A percentile compares a stretch with the other conserved stretches of the same genome.
phyloP scores from a whole-genome alignment of 75 land plant genomes.

The Cunninghamia lanceolata region DNA sequence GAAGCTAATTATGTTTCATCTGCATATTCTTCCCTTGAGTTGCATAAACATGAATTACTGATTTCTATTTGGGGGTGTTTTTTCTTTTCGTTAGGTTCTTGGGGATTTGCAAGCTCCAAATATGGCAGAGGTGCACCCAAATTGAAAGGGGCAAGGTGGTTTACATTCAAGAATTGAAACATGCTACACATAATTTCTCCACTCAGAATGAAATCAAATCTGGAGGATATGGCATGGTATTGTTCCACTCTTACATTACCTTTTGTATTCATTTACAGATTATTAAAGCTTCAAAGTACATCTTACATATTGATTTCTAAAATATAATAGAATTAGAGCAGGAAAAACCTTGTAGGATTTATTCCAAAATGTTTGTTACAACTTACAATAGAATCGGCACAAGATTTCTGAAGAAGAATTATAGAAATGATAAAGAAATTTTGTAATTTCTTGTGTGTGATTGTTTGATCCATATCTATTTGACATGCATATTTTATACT shows the following conservation, averaged over 20 bases:
- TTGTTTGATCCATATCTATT: no score
- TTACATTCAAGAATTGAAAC: slow-evolving; percentile 51
- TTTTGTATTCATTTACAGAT: no score
- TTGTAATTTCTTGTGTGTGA: no score
- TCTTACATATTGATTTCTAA: neutral
- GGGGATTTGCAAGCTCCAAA: slow-evolving; percentile 25
- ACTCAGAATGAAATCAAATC: slow-evolving; percentile 44
- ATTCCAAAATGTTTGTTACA: neutral
- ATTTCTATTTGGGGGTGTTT: no score
- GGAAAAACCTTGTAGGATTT: neutral
- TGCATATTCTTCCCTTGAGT: no score
- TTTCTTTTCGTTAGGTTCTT: no score
- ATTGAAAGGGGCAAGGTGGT: slow-evolving; percentile 53
- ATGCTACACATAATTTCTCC: slow-evolving; percentile 59
- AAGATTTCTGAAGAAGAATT: neutral
- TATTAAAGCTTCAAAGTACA: neutral
- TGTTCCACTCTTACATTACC: no score
- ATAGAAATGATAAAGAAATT: no score
- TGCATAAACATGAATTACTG: no score
- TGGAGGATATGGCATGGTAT: slow-evolving; percentile 77
- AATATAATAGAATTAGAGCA: neutral
- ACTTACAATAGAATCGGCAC: neutral
- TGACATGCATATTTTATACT: no score
- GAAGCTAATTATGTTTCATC: no score
- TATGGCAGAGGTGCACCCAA: slow-evolving; percentile 44